Evolutionary conservation across 345 rosid species (phyloP).

Genomic region (Moringa oleifera): DNA sequence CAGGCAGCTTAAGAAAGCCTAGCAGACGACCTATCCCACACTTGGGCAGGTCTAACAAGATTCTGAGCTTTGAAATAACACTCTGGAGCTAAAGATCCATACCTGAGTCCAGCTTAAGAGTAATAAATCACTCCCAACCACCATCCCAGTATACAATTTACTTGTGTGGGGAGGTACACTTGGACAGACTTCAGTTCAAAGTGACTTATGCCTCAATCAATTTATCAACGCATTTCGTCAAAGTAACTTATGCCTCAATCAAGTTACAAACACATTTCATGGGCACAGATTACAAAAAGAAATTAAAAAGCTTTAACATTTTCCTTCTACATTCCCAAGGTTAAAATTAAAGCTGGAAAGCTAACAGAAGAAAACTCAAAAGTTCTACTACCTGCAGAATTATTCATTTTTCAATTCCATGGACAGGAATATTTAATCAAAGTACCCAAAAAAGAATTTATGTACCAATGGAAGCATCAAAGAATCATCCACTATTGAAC

Average conservation of each 20-base stretch:
- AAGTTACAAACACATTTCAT: background rate
- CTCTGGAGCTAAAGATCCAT: background rate
- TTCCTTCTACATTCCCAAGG: background rate
- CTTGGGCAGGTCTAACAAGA: no score
- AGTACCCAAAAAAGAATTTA: background rate
- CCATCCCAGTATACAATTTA: no score
- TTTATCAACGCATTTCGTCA: no score
- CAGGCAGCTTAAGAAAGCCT: no score
- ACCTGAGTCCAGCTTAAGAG: background rate
- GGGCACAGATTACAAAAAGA: background rate
- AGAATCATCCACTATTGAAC: background rate
- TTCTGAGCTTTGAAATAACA: no score
- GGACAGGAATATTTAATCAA: background rate
- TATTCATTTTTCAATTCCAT: background rate
- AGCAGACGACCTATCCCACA: no score
- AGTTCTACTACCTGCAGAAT: background rate
- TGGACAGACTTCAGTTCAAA: background rate
- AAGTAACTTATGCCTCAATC: background rate
- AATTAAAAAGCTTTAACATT: background rate
- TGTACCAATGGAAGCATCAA: background rate
- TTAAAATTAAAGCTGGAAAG: background rate
- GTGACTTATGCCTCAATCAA: background rate
- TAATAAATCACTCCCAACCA: background rate
- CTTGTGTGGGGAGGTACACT: no score
- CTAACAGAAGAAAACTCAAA: conserved; percentile 1